Conservation (phyloP, 164 flowering plant genomes). For the Vitis cinerea region DNA sequence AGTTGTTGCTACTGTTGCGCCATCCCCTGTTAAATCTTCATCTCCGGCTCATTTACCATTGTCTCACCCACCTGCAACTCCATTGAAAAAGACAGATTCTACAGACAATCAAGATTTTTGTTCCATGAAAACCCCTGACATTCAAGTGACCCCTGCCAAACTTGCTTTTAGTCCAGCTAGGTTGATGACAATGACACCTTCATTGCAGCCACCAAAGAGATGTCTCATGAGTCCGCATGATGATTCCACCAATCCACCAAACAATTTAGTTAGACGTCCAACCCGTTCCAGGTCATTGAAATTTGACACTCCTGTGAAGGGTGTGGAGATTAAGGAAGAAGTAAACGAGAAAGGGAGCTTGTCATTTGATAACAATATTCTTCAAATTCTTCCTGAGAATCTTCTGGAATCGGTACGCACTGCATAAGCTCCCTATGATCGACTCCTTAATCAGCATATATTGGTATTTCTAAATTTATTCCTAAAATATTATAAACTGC, state of each 20-base stretch:
- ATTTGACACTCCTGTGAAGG: conserved; percentile 61
- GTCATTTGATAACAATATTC: conserved; percentile 33
- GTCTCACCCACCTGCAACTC: conserved; percentile 20
- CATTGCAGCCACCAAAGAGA: conserved; percentile 56
- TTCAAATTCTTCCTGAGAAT: conserved; percentile 51
- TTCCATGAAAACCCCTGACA: conserved; percentile 7
- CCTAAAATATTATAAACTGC: too few relatives aligned
- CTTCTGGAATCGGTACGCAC: conserved; percentile 73
- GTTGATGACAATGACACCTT: conserved; percentile 61
- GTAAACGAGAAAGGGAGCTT: conserved; percentile 8
- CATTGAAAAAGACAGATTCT: conserved; percentile 17
- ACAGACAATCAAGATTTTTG: conserved; percentile 14
- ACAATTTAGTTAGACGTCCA: conserved; percentile 51
- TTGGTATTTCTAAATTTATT: too few relatives aligned
- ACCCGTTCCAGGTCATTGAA: conserved; percentile 42
- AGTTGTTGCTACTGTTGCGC: conserved; percentile 12
- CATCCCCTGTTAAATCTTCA: conserved; percentile 18
- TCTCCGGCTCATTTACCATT: conserved; percentile 6
- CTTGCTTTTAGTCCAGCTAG: conserved; percentile 46
- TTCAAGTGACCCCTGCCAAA: conserved; percentile 40
- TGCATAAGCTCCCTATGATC: neutral
- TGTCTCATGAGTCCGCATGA: conserved; percentile 51
- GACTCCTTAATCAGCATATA: too few relatives aligned
- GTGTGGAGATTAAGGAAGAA: conserved; percentile 14
- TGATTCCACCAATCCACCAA: conserved; percentile 28